Evolutionary conservation across 495 filamentous ascomycete species (phyloP), one percentile per base, ranked within the genome.

Genomic region (Xylaria acuta): DNA sequence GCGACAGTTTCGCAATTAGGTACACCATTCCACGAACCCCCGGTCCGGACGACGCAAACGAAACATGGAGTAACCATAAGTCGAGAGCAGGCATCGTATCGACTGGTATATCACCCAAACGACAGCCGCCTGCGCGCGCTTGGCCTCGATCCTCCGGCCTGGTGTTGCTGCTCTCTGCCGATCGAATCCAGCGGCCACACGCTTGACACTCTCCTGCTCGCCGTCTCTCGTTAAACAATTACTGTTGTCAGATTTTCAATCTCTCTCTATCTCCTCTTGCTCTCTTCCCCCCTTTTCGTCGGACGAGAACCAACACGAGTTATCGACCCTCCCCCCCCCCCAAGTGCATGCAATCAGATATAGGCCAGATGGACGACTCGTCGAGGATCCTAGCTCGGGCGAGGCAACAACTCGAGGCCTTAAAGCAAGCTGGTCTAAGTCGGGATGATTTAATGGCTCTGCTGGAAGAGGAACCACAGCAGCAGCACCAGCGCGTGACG

Each of bases 301-400:
- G 64, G 12, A 53, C 64, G 32, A 59, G 27, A 41, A 71, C 36
- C 62, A 32, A 25, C 8, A 14, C 16, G 7, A 73, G n/a, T 49
- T 56, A 30, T 27, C 41, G 56, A 69, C 25, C 34, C 56, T 49
- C 22, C 69, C 25, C n/a, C n/a, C n/a, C n/a, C n/a, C n/a, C n/a
- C n/a, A n/a, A 72, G 54, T 70, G 58, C 73, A 72, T 74, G 45
- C 49, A 43, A 72, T 64, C 65, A 60, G 68, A 71, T 64, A 71
- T 59, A 58, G 68, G 64, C 53, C 53, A 25, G 59, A 79, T 79
- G 77, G 77, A 78, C 66, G 72, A 79, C 72, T 76, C 77, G 36
- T 79, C 77, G 71, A 77, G 76, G 72, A 76, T 77, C 62, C 45
- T 79, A 58, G 75, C 72, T 41, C 75, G 75, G 71, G 77, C 77